These are phyloP conservation scores for Colletotrichum orbiculare DNA, from an alignment of 2,329 filamentous ascomycete genomes.

Conservation along the genomic window DNA sequence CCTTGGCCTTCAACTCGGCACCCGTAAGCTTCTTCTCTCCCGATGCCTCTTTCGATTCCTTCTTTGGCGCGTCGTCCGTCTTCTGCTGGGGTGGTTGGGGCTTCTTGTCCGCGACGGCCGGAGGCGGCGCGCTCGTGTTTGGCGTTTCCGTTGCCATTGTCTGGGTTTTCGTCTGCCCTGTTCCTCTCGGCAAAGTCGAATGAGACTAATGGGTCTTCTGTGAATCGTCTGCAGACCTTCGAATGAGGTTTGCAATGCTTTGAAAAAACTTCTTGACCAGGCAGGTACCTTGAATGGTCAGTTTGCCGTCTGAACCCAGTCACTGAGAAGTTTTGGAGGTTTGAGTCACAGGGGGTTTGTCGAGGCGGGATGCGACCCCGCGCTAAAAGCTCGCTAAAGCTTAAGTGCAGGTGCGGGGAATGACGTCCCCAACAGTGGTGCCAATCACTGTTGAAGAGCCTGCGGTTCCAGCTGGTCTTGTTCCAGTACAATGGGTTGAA, in stretches of 20 bases:
- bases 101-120: constrained; percentile 28
- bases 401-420: constrained; percentile 36
- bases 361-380: constrained; percentile 36
- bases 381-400: constrained; percentile 38
- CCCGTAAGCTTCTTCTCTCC: constrained; percentile 70
- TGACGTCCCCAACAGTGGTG: constrained; percentile 26
- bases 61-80: constrained; percentile 22
- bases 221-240: not conserved
- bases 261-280: too few relatives aligned
- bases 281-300: too few relatives aligned
- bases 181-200: not conserved
- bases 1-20: constrained; percentile 87
- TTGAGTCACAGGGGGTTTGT: constrained; percentile 37
- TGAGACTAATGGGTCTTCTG: not conserved
- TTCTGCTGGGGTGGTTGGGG: constrained; percentile 23
- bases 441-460: constrained; percentile 14
- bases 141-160: constrained; percentile 35
- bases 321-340: constrained; percentile 36
- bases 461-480: not conserved
- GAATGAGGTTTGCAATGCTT: too few relatives aligned
- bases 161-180: not conserved
- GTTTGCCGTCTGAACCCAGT: not conserved
- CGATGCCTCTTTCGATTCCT: constrained; percentile 36
- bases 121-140: constrained; percentile 17
- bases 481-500: not conserved